Evolutionary conservation across 768 basidiomycete species (phyloP), one percentile per base, ranked within the genome.

Genomic region (Leccinum imitatum): DNA sequence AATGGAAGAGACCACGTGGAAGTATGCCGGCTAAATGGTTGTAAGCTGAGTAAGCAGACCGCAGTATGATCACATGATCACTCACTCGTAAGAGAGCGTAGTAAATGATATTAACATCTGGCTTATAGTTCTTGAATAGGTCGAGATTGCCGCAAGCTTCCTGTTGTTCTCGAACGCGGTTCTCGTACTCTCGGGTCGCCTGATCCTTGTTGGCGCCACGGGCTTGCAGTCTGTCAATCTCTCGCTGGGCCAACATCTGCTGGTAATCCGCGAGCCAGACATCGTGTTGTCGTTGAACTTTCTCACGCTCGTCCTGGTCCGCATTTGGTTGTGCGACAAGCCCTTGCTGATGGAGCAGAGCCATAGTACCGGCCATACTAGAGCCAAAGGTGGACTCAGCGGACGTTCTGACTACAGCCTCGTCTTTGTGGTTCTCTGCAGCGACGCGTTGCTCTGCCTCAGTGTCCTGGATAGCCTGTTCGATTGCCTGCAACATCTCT

Each of bases 51-150:
- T 25, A 25, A 25, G 25, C 25, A 25, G 25, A 25, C 25, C 4
- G 6, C 25, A 25, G 25, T 25, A 25, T 25, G 25, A 25, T 25
- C 25, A 25, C 25, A 25, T 25, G 25, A 25, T 25, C 25, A 25
- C 25, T 25, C 25, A 25, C 25, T 25, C 25, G 25, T 25, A 25
- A 25, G 25, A 25, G 25, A 25, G 25, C 25, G 1, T 95, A 89
- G 72, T 99, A 99, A 53, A 91, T 90, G 69, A 98, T 92, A 64
- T 96, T 93, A 67, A 99, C 82, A 75, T 96, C 95, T 6, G 97
- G 97, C 75, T 96, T 98, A 80, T 99, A 99, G 71, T 87, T 84
- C 77, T 89, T 93, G 83, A 90, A 99, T 53, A 85, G 73, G 35
- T 96, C 92, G 59, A 93, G 75, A 54, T 84, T 83, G 19, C 91